A percentile compares a stretch with the other conserved stretches of the same genome.
Evolutionary conservation across 345 rosid genomes (phyloP).

Genomic region (Psidium friedrichsthalianum): DNA sequence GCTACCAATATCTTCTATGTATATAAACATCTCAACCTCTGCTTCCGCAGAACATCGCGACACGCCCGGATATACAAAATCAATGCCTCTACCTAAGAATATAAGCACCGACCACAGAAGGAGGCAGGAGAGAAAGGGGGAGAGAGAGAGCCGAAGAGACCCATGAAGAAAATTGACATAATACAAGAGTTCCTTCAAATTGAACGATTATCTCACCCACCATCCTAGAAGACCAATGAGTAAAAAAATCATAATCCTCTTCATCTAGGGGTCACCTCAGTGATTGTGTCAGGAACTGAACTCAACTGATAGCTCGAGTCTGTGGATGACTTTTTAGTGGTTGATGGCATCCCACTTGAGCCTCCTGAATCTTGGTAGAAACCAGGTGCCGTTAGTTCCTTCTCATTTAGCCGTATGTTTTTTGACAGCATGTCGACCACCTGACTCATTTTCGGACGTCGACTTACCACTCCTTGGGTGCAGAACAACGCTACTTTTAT

Average conservation of each 20-base stretch:
- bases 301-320: constrained; percentile 31
- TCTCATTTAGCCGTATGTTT: constrained; percentile 37
- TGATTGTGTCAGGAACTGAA: constrained; percentile 40
- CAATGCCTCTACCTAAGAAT: neutral
- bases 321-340: constrained; percentile 15
- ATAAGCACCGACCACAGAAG: neutral
- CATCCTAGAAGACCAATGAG: neutral
- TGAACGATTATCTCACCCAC: neutral
- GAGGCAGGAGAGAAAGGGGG: neutral
- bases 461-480: constrained; percentile 39
- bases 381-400: constrained; percentile 48
- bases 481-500: constrained; percentile 67
- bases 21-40: neutral
- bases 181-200: neutral
- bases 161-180: neutral
- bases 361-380: constrained; percentile 24
- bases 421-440: constrained; percentile 53
- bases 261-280: constrained; percentile 51
- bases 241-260: neutral
- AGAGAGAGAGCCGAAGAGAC: neutral
- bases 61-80: neutral
- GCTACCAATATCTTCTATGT: neutral
- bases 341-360: constrained; percentile 1
- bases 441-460: constrained; percentile 57
- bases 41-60: neutral